Conservation (phyloP, 495 filamentous ascomycete genomes). For the Aspergillus hancockii region DNA sequence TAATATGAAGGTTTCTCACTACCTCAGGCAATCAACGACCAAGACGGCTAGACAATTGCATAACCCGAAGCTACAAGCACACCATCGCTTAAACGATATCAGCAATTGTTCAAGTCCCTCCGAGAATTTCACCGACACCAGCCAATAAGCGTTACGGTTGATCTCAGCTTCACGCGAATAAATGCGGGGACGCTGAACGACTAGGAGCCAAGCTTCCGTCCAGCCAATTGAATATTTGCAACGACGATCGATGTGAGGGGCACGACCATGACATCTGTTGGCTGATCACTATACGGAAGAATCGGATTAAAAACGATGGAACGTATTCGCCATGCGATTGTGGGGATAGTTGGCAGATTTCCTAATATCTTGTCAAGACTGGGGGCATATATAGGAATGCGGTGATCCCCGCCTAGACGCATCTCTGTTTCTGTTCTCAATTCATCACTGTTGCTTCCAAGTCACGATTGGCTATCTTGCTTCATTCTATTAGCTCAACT, state of each 20-base stretch:
- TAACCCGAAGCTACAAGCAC: neutral
- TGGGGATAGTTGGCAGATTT: neutral
- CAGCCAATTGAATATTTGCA: neutral
- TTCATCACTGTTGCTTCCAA: no score
- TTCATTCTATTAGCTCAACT: no score
- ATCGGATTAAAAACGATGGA: neutral
- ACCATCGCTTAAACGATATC: neutral
- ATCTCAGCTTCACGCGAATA: neutral
- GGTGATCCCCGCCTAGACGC: neutral
- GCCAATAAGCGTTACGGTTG: neutral
- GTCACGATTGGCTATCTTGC: no score
- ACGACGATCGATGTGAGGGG: neutral
- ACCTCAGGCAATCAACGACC: neutral
- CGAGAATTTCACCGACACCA: slow-evolving; percentile 4
- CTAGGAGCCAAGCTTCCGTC: neutral
- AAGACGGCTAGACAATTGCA: slow-evolving; percentile 1
- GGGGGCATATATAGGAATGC: neutral
- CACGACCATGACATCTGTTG: neutral
- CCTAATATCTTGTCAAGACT: neutral
- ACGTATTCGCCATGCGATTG: neutral
- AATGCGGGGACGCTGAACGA: neutral
- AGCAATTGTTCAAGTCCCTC: slow-evolving; percentile 26
- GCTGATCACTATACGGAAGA: neutral
- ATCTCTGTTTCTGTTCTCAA: neutral
- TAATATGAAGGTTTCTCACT: neutral